A percentile compares a stretch with the other conserved stretches of the same genome.
phyloP scores from a whole-genome alignment of 495 filamentous ascomycete genomes.

The Clavariopsis aquatica region DNA sequence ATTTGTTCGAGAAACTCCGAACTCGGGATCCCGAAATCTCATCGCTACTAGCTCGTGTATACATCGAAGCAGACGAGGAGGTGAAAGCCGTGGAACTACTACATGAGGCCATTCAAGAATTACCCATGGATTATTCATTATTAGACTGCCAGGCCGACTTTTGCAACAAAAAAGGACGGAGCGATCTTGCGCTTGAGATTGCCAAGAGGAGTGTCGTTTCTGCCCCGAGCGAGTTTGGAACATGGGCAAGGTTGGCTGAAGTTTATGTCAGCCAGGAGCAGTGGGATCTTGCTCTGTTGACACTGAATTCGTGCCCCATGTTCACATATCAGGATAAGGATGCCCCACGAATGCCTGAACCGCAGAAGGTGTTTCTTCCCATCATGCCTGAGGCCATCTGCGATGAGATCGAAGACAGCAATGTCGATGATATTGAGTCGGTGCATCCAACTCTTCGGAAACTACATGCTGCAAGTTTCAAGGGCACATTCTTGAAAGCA shows the following conservation, averaged over 20 bases:
- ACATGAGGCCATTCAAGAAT: constrained; percentile 81
- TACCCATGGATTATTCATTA: constrained; percentile 94
- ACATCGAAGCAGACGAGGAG: constrained; percentile 92
- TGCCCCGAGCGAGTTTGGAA: constrained; percentile 94
- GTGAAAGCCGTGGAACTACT: constrained; percentile 88
- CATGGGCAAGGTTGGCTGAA: constrained; percentile 91
- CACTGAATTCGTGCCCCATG: constrained; percentile 99
- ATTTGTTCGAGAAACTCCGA: constrained; percentile 94
- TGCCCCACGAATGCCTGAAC: constrained; percentile 88
- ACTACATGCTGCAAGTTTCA: constrained; percentile 82
- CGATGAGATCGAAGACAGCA: constrained; percentile 93
- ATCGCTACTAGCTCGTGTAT: constrained; percentile 83
- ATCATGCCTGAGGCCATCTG: constrained; percentile 85
- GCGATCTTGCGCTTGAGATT: constrained; percentile 83
- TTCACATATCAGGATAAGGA: constrained; percentile 99
- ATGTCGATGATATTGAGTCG: constrained; percentile 68
- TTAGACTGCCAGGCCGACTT: constrained; percentile 94
- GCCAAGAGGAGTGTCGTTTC: constrained; percentile 92
- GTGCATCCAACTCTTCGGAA: constrained; percentile 86
- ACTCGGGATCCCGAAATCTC: constrained; percentile 89
- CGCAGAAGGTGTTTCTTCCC: constrained; percentile 80
- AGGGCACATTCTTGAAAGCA: constrained; percentile 91
- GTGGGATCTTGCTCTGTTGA: constrained; percentile 90
- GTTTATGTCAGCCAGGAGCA: constrained; percentile 89
- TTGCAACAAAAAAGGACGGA: constrained; percentile 81